These are phyloP conservation scores for Calonectria multiphialidica DNA, from an alignment of 2,329 filamentous ascomycete species.

Conservation along the genomic window DNA sequence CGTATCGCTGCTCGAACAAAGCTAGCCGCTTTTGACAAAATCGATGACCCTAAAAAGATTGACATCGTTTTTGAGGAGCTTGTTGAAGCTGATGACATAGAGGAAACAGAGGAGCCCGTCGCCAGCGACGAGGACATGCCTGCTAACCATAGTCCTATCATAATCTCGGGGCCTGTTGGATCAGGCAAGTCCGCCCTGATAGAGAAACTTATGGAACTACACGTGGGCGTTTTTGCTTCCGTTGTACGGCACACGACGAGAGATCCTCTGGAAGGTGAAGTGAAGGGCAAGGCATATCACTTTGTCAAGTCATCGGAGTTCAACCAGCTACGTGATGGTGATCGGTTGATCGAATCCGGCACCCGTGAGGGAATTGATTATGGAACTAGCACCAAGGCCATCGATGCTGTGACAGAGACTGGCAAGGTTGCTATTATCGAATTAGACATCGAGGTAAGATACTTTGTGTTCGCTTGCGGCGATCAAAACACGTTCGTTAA, in stretches of 20 bases:
- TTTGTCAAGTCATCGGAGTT: constrained; percentile 70
- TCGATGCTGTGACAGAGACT: constrained; percentile 63
- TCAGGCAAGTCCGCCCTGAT: constrained; percentile 74
- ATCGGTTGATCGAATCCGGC: constrained; percentile 69
- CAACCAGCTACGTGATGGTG: constrained; percentile 69
- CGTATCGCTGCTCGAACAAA: constrained; percentile 82
- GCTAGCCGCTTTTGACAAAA: constrained; percentile 85
- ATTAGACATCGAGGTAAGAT: constrained; percentile 64
- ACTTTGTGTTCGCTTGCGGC: neutral
- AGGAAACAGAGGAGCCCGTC: constrained; percentile 49
- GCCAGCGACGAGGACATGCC: constrained; percentile 55
- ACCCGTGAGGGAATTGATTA: constrained; percentile 63
- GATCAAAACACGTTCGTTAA: neutral
- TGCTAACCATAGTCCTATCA: constrained; percentile 66
- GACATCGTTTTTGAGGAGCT: constrained; percentile 67
- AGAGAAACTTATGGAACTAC: constrained; percentile 71
- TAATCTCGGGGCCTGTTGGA: constrained; percentile 75
- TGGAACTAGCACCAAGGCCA: constrained; percentile 66
- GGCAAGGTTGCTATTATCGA: constrained; percentile 72
- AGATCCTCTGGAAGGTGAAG: constrained; percentile 61
- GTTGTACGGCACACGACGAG: constrained; percentile 69
- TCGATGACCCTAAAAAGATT: constrained; percentile 84
- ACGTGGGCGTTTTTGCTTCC: constrained; percentile 73
- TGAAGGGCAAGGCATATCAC: constrained; percentile 64
- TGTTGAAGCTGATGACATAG: constrained; percentile 52